phyloP scores from a whole-genome alignment of 805 yeast genomes.

The Suhomyces pyralidae region DNA sequence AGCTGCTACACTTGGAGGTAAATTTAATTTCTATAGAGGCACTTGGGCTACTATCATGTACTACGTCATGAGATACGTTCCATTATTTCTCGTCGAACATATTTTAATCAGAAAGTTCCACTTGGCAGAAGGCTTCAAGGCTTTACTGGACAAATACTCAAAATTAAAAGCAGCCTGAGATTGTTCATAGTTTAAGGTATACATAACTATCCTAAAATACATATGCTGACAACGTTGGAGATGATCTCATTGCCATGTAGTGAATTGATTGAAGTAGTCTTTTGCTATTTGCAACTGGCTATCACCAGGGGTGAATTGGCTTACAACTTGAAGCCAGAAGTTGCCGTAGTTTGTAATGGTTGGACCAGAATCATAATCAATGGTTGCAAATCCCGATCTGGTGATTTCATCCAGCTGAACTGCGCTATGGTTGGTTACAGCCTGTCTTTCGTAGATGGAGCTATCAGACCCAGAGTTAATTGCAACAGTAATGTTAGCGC shows the following conservation, averaged over 20 bases:
- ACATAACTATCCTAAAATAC: background rate
- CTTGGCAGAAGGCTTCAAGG: conserved; percentile 24
- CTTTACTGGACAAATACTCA: conserved; percentile 20
- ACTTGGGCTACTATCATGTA: conserved; percentile 35
- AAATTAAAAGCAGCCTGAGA: conserved; percentile 6
- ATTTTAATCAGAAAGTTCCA: conserved; percentile 36
- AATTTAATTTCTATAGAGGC: conserved; percentile 59
- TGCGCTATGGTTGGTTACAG: background rate
- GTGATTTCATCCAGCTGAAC: background rate
- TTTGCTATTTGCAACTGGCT: background rate
- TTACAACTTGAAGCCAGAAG: background rate
- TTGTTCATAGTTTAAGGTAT: background rate
- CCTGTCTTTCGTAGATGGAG: background rate
- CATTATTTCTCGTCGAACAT: conserved; percentile 46
- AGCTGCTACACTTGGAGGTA: conserved; percentile 28
- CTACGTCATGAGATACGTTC: conserved; percentile 27
- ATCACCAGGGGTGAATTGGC: background rate
- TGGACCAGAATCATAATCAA: background rate
- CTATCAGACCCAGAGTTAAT: background rate
- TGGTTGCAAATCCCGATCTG: background rate
- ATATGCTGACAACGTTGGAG: too few species aligned
- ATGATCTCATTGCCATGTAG: background rate
- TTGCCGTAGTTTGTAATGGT: background rate
- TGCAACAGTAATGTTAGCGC: background rate
- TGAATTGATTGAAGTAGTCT: background rate